A percentile compares a stretch with the other conserved stretches of the same genome.
Evolutionary conservation across 805 yeast genomes (phyloP).

Genomic region (Limtongia smithiae): DNA sequence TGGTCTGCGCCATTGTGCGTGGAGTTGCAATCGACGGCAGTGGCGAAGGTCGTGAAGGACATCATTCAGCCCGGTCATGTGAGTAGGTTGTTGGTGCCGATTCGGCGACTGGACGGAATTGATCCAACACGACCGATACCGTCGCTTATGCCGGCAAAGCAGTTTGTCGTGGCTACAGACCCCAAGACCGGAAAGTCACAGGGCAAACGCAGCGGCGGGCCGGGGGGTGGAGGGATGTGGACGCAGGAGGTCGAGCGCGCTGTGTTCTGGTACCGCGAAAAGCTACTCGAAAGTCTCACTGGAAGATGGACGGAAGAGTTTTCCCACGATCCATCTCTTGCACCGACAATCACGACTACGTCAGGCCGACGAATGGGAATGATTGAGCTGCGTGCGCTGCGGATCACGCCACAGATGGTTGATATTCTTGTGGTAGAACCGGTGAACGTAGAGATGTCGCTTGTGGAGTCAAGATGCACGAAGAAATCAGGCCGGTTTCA

Average conservation of each 20-base stretch:
- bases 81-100: conserved; percentile 66
- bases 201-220: background rate
- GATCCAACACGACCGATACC: conserved; percentile 16
- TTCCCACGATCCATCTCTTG: background rate
- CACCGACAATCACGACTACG: background rate
- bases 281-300: conserved; percentile 52
- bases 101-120: conserved; percentile 44
- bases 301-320: conserved; percentile 58
- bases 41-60: conserved; percentile 12
- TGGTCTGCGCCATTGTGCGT: conserved; percentile 57
- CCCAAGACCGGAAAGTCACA: background rate
- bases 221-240: background rate
- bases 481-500: conserved; percentile 12
- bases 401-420: conserved; percentile 61
- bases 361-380: conserved; percentile 42
- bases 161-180: conserved; percentile 13
- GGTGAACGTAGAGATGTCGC: conserved; percentile 39
- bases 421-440: conserved; percentile 50
- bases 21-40: conserved; percentile 22
- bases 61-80: conserved; percentile 46
- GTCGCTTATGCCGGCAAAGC: conserved; percentile 22
- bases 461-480: background rate
- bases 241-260: conserved; percentile 36
- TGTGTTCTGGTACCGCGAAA: conserved; percentile 77
- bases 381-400: conserved; percentile 63